Conservation (phyloP, 805 yeast species). For the Candida xiaguanensis region DNA sequence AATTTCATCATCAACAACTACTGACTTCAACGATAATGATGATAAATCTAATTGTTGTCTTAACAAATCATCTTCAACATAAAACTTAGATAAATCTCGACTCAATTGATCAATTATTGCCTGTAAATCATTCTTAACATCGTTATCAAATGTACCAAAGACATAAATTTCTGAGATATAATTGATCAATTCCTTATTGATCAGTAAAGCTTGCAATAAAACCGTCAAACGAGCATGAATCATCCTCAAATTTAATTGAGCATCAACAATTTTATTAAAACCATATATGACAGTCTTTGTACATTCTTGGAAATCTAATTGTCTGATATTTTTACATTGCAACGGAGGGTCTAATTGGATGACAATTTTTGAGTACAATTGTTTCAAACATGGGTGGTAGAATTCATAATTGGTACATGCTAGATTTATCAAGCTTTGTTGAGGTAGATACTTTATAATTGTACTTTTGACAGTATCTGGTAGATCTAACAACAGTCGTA, state of each 20-base stretch:
- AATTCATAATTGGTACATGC: constrained; percentile 32
- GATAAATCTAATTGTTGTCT: constrained; percentile 11
- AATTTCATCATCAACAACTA: constrained; percentile 15
- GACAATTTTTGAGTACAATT: constrained; percentile 24
- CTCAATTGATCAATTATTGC: constrained; percentile 3
- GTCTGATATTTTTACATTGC: constrained; percentile 6
- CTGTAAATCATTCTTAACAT: constrained; percentile 5
- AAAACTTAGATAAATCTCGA: constrained; percentile 13
- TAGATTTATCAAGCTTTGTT: constrained; percentile 27
- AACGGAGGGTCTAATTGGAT: constrained; percentile 11
- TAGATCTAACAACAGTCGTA: constrained; percentile 7
- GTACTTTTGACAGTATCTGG: constrained; percentile 8
- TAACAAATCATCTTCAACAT: constrained; percentile 16
- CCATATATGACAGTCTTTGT: constrained; percentile 25
- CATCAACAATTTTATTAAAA: constrained; percentile 8
- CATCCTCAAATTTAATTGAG: constrained; percentile 20
- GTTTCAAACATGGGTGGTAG: constrained; percentile 28
- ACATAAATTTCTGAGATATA: constrained; percentile 18
- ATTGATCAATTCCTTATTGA: constrained; percentile 23
- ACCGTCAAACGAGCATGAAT: constrained; percentile 25
- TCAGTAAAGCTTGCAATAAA: constrained; percentile 19
- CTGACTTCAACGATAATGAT: constrained; percentile 12
- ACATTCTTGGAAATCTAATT: constrained; percentile 20
- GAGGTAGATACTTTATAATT: constrained; percentile 22
- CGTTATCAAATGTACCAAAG: constrained; percentile 11